These are phyloP conservation scores for Oidium heveae DNA, from an alignment of 2,329 filamentous ascomycete genomes.

Conservation along the genomic window DNA sequence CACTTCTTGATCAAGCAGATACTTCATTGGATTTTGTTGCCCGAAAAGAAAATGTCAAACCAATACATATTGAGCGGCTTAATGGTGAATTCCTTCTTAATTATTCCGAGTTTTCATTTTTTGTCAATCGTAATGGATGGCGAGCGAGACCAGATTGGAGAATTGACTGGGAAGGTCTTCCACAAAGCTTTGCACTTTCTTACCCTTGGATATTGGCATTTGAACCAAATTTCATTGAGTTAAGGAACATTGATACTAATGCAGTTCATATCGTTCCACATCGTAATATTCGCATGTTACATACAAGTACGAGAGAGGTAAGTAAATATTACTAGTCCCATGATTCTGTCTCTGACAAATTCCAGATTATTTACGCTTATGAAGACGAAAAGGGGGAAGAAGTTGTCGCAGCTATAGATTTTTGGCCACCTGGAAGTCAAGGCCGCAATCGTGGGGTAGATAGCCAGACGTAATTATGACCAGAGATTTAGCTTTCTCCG, in stretches of 20 bases:
- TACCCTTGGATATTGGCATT: slow-evolving; percentile 96
- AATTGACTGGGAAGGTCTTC: slow-evolving; percentile 90
- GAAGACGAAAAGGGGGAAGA: slow-evolving; percentile 90
- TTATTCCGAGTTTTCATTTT: slow-evolving; percentile 97
- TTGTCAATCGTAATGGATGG: slow-evolving; percentile 97
- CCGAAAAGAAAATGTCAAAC: slow-evolving; percentile 74
- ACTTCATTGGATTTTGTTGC: slow-evolving; percentile 95
- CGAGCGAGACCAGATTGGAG: slow-evolving; percentile 86
- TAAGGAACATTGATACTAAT: slow-evolving; percentile 82
- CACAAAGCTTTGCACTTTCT: slow-evolving; percentile 76
- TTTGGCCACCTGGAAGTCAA: slow-evolving; percentile 34
- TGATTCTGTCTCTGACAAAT: slow-evolving; percentile 5
- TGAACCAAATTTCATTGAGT: slow-evolving; percentile 91
- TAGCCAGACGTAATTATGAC: not conserved
- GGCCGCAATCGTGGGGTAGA: not conserved
- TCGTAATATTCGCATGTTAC: slow-evolving; percentile 91
- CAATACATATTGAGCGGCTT: slow-evolving; percentile 90
- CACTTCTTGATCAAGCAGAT: slow-evolving; percentile 86
- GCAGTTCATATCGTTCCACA: slow-evolving; percentile 90
- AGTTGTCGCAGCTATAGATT: slow-evolving; percentile 82
- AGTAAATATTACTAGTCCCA: slow-evolving; percentile 13
- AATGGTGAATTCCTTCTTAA: slow-evolving; percentile 94
- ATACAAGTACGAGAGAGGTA: slow-evolving; percentile 92
- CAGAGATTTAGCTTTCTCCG: not conserved
- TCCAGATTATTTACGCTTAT: slow-evolving; percentile 84